These are phyloP conservation scores for Primulina tabacum DNA, from an alignment of 257 asterid genomes.

Conservation along the genomic window DNA sequence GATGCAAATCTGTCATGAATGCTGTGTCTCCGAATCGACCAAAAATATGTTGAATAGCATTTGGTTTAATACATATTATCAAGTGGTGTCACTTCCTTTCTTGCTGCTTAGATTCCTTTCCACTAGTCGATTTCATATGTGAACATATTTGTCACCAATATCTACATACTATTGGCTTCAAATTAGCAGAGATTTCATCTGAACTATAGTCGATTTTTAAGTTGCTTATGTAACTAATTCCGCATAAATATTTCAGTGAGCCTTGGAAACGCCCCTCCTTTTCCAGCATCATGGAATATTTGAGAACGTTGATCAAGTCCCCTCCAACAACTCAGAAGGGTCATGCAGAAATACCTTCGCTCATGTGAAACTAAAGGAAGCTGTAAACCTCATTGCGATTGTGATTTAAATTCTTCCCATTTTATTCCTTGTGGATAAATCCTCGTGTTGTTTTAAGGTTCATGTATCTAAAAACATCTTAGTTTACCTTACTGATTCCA, in stretches of 20 bases:
- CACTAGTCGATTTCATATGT: not conserved
- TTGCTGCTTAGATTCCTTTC: slow-evolving; percentile 3
- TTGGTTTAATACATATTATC: slow-evolving; percentile 11
- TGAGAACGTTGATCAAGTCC: slow-evolving; percentile 54
- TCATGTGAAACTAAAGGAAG: slow-evolving; percentile 34
- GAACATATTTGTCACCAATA: not conserved
- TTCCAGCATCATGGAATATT: slow-evolving; percentile 71
- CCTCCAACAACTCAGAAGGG: slow-evolving; percentile 50
- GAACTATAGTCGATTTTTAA: not conserved
- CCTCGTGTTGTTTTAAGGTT: too few species aligned
- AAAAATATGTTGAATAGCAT: slow-evolving; percentile 14
- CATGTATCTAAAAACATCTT: too few species aligned
- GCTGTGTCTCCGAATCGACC: not conserved
- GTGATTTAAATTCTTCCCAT: too few species aligned
- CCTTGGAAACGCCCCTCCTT: slow-evolving; percentile 91
- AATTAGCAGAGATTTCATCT: not conserved
- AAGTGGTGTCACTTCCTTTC: not conserved
- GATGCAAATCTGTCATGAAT: slow-evolving; percentile 12
- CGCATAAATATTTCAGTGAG: slow-evolving; percentile 54
- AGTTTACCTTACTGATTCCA: too few species aligned
- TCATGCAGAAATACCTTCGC: slow-evolving; percentile 41
- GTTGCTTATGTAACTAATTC: not conserved
- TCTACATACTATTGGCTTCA: not conserved
- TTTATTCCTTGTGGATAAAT: too few species aligned
- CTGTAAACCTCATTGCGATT: slow-evolving; percentile 14